Evolutionary conservation across 2,329 filamentous ascomycete species (phyloP).

Genomic region (Colletotrichum navitas): DNA sequence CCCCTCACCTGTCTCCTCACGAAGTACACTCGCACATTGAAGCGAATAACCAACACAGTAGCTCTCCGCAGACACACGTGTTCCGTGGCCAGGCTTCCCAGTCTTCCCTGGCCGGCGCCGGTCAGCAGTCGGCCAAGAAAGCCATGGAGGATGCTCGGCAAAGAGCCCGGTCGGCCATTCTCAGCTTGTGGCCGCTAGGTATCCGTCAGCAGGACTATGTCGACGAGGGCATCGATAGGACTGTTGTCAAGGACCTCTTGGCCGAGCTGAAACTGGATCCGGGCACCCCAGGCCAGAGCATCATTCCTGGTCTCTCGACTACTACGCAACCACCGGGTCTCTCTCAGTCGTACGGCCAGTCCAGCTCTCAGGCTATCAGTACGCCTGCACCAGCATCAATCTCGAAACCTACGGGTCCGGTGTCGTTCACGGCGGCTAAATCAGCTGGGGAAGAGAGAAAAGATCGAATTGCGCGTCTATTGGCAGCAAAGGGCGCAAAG

Average conservation of each 20-base stretch:
- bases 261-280: constrained; percentile 73
- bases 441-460: constrained; percentile 72
- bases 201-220: constrained; percentile 81
- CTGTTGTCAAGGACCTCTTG: constrained; percentile 74
- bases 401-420: constrained; percentile 14
- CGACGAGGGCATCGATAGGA: constrained; percentile 77
- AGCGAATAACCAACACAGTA: neutral
- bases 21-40: constrained; percentile 53
- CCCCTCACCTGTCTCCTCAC: constrained; percentile 63
- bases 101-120: neutral
- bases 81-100: neutral
- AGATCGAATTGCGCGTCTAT: constrained; percentile 80
- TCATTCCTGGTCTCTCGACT: constrained; percentile 1
- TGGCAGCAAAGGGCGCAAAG: constrained; percentile 79
- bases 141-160: constrained; percentile 61
- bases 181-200: constrained; percentile 74
- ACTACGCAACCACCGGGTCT: neutral
- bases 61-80: neutral
- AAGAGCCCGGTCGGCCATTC: constrained; percentile 75
- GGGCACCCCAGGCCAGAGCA: constrained; percentile 40
- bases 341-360: constrained; percentile 5
- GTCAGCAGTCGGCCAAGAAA: constrained; percentile 3
- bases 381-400: neutral
- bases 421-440: constrained; percentile 45
- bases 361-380: constrained; percentile 2